These are phyloP conservation scores for Phytopythium vexans DNA, from an alignment of 352 stramenopile genomes.

Conservation along the genomic window DNA sequence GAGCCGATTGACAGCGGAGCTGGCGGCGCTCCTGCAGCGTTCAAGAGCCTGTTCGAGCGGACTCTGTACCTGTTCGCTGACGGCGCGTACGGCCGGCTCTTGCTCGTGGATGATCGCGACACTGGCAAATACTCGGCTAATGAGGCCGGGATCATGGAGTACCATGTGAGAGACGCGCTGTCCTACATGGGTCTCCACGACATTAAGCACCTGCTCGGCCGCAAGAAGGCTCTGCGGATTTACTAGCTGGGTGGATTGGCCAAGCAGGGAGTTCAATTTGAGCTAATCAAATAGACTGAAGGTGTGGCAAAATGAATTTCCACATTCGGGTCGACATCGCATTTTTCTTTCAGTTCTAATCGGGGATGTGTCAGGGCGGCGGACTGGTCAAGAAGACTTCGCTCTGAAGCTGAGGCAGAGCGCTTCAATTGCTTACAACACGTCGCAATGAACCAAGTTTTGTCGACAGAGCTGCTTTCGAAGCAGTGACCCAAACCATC, in stretches of 20 bases:
- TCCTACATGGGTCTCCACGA: slow-evolving; percentile 25
- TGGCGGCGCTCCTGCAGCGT: background rate
- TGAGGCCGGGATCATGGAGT: slow-evolving; percentile 17
- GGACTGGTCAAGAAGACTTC: too few species aligned
- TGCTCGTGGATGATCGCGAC: slow-evolving; percentile 25
- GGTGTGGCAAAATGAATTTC: too few species aligned
- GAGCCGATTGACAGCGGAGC: background rate
- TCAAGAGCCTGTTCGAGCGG: slow-evolving; percentile 29
- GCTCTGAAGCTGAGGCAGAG: too few species aligned
- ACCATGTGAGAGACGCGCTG: slow-evolving; percentile 22
- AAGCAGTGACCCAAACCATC: too few species aligned
- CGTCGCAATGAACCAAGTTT: too few species aligned
- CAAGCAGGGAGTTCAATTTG: too few species aligned
- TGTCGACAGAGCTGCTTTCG: too few species aligned
- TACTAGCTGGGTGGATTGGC: slow-evolving; percentile 1
- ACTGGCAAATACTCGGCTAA: slow-evolving; percentile 12
- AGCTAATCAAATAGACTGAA: too few species aligned
- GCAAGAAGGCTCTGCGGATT: slow-evolving; percentile 7
- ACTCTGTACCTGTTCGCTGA: slow-evolving; percentile 18
- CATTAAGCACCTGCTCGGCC: slow-evolving; percentile 26
- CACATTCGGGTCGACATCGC: too few species aligned
- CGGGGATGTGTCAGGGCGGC: too few species aligned
- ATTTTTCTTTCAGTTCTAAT: too few species aligned
- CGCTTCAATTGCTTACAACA: too few species aligned
- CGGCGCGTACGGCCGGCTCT: slow-evolving; percentile 16